These are phyloP conservation scores for Vitis labrusca DNA, from an alignment of 164 flowering plant genomes.

Conservation along the genomic window DNA sequence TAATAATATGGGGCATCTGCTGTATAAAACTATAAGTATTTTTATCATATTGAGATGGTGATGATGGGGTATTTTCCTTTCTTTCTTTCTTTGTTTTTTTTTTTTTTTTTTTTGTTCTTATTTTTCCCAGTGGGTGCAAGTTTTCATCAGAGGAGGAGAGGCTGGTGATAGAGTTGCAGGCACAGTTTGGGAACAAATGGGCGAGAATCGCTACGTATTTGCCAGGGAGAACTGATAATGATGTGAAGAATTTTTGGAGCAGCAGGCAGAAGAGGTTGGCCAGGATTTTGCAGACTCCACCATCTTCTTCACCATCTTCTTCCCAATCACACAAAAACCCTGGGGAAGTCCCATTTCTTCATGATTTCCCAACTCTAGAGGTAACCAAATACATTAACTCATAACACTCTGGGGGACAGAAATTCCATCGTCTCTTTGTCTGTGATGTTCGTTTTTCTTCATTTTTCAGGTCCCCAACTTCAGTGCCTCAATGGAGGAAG, in stretches of 20 bases:
- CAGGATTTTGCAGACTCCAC: slow-evolving; percentile 59
- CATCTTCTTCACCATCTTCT: slow-evolving; percentile 17
- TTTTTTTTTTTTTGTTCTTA: neutral
- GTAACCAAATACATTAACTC: slow-evolving; percentile 18
- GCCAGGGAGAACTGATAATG: slow-evolving; percentile 91
- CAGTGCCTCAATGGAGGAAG: slow-evolving; percentile 34
- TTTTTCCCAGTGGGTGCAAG: slow-evolving; percentile 63
- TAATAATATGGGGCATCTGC: no score
- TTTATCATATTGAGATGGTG: no score
- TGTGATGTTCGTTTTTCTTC: neutral
- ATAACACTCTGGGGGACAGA: no score
- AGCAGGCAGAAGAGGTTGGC: slow-evolving; percentile 87
- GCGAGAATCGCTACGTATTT: slow-evolving; percentile 77
- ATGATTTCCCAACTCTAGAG: slow-evolving; percentile 31
- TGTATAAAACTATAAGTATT: no score
- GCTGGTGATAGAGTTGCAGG: slow-evolving; percentile 85
- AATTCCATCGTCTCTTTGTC: neutral
- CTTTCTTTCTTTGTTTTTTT: neutral
- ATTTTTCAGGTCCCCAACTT: slow-evolving; percentile 39
- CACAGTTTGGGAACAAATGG: slow-evolving; percentile 90
- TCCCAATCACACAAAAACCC: slow-evolving; percentile 25
- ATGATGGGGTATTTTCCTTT: no score
- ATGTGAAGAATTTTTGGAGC: slow-evolving; percentile 98
- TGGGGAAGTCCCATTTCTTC: slow-evolving; percentile 21
- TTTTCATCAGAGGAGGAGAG: slow-evolving; percentile 84